A percentile compares a stretch with the other conserved stretches of the same genome.
These are phyloP conservation scores for Ilyonectria mors-panacis DNA, from an alignment of 2,329 filamentous ascomycete genomes.

Conservation along the genomic window DNA sequence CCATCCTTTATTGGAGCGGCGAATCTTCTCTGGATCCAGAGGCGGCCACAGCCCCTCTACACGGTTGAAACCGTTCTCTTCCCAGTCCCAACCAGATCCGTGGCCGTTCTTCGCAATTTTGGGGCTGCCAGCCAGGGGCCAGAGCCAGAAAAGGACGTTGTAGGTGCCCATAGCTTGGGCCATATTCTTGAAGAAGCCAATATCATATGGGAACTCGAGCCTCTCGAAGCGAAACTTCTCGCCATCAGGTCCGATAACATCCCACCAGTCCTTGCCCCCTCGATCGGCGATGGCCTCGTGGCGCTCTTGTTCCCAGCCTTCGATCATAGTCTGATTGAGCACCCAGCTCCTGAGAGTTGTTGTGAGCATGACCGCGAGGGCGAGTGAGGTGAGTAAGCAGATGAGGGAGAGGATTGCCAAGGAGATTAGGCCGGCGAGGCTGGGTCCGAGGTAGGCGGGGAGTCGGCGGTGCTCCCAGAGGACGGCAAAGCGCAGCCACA, in stretches of 20 bases:
- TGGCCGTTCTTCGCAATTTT: constrained; percentile 55
- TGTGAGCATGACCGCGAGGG: constrained; percentile 75
- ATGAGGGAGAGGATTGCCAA: constrained; percentile 73
- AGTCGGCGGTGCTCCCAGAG: constrained; percentile 78
- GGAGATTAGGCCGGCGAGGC: constrained; percentile 69
- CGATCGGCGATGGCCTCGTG: constrained; percentile 71
- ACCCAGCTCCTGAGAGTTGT: constrained; percentile 73
- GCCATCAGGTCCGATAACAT: constrained; percentile 53
- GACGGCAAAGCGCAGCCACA: constrained; percentile 70
- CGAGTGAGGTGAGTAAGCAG: constrained; percentile 72
- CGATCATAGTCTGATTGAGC: constrained; percentile 85
- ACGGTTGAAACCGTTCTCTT: constrained; percentile 85
- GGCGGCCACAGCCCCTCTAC: constrained; percentile 74
- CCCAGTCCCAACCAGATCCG: constrained; percentile 72
- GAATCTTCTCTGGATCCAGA: constrained; percentile 72
- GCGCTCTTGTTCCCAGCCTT: constrained; percentile 80
- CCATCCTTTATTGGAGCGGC: constrained; percentile 58
- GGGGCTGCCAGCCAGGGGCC: constrained; percentile 73
- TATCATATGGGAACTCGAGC: constrained; percentile 87
- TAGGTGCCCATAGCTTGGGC: constrained; percentile 80
- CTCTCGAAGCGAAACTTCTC: constrained; percentile 67
- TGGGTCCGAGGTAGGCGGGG: constrained; percentile 82
- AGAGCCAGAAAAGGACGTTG: constrained; percentile 78
- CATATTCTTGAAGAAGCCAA: constrained; percentile 82
- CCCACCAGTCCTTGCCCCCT: constrained; percentile 63